Base-by-base conservation (phyloP, 495 filamentous ascomycete genomes). In the Hyaloscypha bicolor region DNA sequence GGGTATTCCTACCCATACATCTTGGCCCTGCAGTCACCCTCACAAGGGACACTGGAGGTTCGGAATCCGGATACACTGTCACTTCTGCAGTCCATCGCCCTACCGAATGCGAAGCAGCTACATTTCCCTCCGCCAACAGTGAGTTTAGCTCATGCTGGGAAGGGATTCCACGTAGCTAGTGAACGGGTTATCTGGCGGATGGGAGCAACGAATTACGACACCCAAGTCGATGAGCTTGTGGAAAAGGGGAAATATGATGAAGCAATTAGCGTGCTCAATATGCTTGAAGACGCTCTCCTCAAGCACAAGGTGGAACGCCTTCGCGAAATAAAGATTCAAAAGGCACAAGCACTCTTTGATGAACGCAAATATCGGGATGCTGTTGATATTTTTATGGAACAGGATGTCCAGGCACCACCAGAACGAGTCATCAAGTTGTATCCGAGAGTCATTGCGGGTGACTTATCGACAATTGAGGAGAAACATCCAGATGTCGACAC, bases 1-100 rank as follows among this genome's bases (percentile, higher is more conserved):
- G 96, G 94, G 51, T 98, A 97, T 73, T 96, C 92, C 52, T 97
- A 99, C 73, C 95, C 95, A 0, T 99, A 97, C 73, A 83, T 99
- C 51, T 79, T 99, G 45, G 91, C 93, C 3, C 82, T 99, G 4
- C 94, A 96, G 73, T 81, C 90, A 31, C 86, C 92, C 3, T 84
- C 90, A 3, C 96, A 95, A 76, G 96, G 96, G 2, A 86, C 88
- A 9, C 78, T 99, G 31, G 96, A 98, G 73, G 88, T 98, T 6
- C 84, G 95, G 19, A 99, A 98, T 72, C 96, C 95, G 0, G 91
- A 96, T 59, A 97, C 94, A 0, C 74, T 97, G 51, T 93, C 88
- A 39, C 77, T 98, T 12, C 81, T 98, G 6, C 95, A 99, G 77
- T 91, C 88, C 0, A 90, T 98, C 57, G 80, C 86, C 8, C 80